Conservation (phyloP, 352 stramenopile genomes). For the Elongisporangium prolatum region DNA sequence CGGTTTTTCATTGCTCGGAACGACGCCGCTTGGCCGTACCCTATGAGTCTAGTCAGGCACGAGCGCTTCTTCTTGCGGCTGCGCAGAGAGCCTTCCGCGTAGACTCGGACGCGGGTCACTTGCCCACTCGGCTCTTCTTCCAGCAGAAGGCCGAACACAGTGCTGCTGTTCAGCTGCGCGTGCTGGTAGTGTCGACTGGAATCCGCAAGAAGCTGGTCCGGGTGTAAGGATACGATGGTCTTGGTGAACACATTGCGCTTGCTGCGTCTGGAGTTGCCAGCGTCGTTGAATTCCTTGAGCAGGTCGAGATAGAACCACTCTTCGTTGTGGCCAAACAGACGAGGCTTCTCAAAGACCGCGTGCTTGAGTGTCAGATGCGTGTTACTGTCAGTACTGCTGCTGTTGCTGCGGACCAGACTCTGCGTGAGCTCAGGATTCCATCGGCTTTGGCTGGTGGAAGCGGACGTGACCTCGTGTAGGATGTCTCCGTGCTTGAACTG, state of each 20-base stretch:
- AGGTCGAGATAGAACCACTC: slow-evolving; percentile 24
- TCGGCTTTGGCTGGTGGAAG: neutral
- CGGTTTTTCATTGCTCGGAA: slow-evolving; percentile 14
- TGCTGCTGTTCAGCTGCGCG: neutral
- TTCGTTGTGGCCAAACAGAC: slow-evolving; percentile 21
- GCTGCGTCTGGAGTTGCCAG: neutral
- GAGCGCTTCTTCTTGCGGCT: neutral
- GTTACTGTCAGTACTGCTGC: neutral
- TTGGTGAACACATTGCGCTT: slow-evolving; percentile 15
- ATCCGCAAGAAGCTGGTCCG: slow-evolving; percentile 4
- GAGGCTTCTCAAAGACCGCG: slow-evolving; percentile 20
- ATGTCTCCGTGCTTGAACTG: neutral
- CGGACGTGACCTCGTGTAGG: neutral
- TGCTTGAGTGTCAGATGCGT: slow-evolving; percentile 27
- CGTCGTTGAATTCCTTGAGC: slow-evolving; percentile 1
- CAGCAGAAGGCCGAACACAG: slow-evolving; percentile 18
- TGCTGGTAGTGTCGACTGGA: neutral
- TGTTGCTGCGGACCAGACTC: neutral
- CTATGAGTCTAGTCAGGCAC: neutral
- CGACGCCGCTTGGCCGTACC: neutral
- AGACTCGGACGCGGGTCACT: slow-evolving; percentile 31
- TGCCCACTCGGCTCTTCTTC: slow-evolving; percentile 18
- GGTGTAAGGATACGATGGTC: slow-evolving; percentile 16
- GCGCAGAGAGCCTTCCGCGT: slow-evolving; percentile 17
- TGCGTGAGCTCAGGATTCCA: neutral